These are phyloP conservation scores for Lasiosphaeris hirsuta DNA, from an alignment of 495 filamentous ascomycete species.

Conservation along the genomic window DNA sequence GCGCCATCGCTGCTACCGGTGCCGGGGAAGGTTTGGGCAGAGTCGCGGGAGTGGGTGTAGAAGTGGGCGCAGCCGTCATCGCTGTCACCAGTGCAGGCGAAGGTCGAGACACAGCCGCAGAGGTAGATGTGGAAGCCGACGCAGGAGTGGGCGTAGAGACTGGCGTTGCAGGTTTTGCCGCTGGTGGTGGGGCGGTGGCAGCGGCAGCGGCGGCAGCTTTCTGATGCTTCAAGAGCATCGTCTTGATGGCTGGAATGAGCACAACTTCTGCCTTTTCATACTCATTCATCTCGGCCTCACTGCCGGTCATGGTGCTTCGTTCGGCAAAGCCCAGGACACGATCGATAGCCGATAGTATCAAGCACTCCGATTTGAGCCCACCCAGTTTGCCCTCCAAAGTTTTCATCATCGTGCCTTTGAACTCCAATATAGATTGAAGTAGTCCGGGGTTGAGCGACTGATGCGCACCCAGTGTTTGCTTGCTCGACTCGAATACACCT, in stretches of 20 bases:
- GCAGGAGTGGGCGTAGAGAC: neutral
- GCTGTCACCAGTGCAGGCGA: neutral
- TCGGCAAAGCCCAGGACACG: slow-evolving; percentile 36
- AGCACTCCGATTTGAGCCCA: slow-evolving; percentile 25
- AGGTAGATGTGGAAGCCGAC: neutral
- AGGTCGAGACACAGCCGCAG: neutral
- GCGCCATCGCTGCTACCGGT: neutral
- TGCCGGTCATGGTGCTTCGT: slow-evolving; percentile 25
- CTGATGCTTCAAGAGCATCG: slow-evolving; percentile 23
- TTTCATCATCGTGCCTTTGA: slow-evolving; percentile 28
- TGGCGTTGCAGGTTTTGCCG: neutral
- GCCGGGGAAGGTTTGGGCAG: slow-evolving; percentile 3
- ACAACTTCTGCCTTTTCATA: slow-evolving; percentile 28
- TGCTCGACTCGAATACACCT: slow-evolving; percentile 27
- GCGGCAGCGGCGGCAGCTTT: slow-evolving; percentile 7
- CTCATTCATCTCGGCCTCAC: slow-evolving; percentile 23
- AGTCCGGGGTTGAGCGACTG: slow-evolving; percentile 26
- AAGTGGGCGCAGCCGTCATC: neutral
- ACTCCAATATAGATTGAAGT: slow-evolving; percentile 21
- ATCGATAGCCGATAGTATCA: slow-evolving; percentile 37
- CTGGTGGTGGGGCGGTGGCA: slow-evolving; percentile 3
- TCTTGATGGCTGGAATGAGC: slow-evolving; percentile 24
- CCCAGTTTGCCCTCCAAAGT: slow-evolving; percentile 26
- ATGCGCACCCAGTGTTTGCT: slow-evolving; percentile 17
- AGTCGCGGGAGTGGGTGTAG: slow-evolving; percentile 18